A percentile compares a stretch with the other conserved stretches of the same genome.
Conservation (phyloP, 2,329 filamentous ascomycete genomes). For the Trematosphaeria pertusa region DNA sequence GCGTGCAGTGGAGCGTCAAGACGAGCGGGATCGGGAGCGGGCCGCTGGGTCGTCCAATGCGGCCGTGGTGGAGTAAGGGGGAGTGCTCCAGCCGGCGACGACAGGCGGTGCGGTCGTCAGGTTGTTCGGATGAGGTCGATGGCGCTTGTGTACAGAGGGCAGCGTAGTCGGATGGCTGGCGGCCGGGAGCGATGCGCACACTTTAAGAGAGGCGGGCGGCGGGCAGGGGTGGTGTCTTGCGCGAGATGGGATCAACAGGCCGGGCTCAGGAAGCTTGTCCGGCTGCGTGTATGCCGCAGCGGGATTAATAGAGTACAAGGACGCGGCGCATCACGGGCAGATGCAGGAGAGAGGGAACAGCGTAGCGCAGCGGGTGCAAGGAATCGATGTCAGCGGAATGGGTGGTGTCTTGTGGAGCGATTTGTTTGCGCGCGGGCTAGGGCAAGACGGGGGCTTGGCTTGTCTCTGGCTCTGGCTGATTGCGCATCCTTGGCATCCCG, state of each 20-base stretch:
- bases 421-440: conserved; percentile 9
- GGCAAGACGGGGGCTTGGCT: background rate
- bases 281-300: conserved; percentile 31
- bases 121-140: background rate
- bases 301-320: conserved; percentile 33
- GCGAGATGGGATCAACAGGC: conserved; percentile 38
- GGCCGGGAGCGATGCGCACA: too few relatives aligned
- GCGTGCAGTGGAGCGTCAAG: conserved; percentile 2
- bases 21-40: conserved; percentile 5
- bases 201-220: conserved; percentile 33
- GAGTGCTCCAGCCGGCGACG: conserved; percentile 8
- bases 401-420: conserved; percentile 6
- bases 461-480: conserved; percentile 3
- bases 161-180: too few relatives aligned
- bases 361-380: conserved; percentile 21
- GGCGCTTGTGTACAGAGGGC: background rate
- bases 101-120: background rate
- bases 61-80: conserved; percentile 24
- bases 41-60: conserved; percentile 3
- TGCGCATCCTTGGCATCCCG: conserved; percentile 5
- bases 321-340: conserved; percentile 29
- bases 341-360: conserved; percentile 29
- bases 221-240: conserved; percentile 31
- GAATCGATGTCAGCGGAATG: conserved; percentile 17
- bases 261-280: conserved; percentile 23